Base-by-base conservation (phyloP, 352 stramenopile species). In the Peronosclerospora sorghi region DNA sequence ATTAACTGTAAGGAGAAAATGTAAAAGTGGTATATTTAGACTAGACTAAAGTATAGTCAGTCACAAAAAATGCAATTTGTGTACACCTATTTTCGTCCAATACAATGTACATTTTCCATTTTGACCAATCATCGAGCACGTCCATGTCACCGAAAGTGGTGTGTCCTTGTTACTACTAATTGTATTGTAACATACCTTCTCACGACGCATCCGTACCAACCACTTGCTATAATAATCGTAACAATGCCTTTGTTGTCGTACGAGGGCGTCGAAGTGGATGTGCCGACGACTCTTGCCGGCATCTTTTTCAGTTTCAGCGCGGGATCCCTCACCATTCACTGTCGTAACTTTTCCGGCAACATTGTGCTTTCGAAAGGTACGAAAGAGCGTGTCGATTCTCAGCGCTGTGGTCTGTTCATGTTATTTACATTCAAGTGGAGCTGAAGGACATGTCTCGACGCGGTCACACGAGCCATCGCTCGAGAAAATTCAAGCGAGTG, bases 191-290 rank as follows among this genome's bases (percentile, higher is more conserved):
- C n/a, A n/a, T n/a, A n/a, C n/a, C n/a, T n/a, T n/a, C n/a, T n/a
- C n/a, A n/a, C n/a, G n/a, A n/a, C n/a, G n/a, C n/a, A n/a, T n/a
- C n/a, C n/a, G n/a, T n/a, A 15, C 4, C 17, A 23, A 32, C 21
- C 21, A 26, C 3, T 26, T 26, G 21, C 6, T 26, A 6, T n/a
- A n/a, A n/a, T n/a, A n/a, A n/a, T n/a, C n/a, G n/a, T n/a, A 10
- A 15, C 2, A 17, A 88, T 89, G 76, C 66, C 76, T 32, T 54
- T 86, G 35, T 46, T 89, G 24, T 84, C 69, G 50, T 89, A 66
- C 54, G 76, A 89, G 65, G 76, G 69, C 27, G 69, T 91, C 17
- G 59, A 84, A 36, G 78, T 91, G 34, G 69, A 86, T 42, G 66
- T 91, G 17, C 78, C 75, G 0, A 53, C 55, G 28, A 54, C 61